Percentiles rank a stretch among this genome's conserved stretches.
These are phyloP conservation scores for Pythium sp. DNA, from an alignment of 352 stramenopile genomes.

Conservation along the genomic window DNA sequence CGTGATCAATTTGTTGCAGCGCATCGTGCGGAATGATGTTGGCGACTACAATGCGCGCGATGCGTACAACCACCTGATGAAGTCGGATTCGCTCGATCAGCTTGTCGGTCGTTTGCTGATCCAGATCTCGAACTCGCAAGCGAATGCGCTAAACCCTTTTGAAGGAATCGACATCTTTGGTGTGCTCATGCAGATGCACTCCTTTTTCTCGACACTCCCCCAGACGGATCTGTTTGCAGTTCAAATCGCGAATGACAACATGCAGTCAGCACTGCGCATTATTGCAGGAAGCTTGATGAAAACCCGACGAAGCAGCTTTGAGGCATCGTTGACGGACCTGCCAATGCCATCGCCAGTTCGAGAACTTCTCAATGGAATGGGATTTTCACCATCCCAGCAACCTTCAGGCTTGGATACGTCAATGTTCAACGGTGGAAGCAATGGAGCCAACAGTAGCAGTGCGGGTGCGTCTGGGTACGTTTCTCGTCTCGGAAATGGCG, in stretches of 20 bases:
- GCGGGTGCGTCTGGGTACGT: slow-evolving; percentile 3
- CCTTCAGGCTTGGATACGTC: slow-evolving; percentile 19
- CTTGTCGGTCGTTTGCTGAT: slow-evolving; percentile 69
- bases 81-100: slow-evolving; percentile 78
- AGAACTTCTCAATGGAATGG: slow-evolving; percentile 44
- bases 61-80: slow-evolving; percentile 65
- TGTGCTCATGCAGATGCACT: slow-evolving; percentile 86
- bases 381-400: slow-evolving; percentile 23
- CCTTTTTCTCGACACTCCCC: slow-evolving; percentile 76
- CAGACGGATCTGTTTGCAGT: slow-evolving; percentile 60
- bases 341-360: slow-evolving; percentile 52
- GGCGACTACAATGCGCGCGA: slow-evolving; percentile 77
- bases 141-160: slow-evolving; percentile 59
- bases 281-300: slow-evolving; percentile 65
- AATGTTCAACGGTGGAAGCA: slow-evolving; percentile 19
- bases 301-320: slow-evolving; percentile 46
- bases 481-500: slow-evolving; percentile 8
- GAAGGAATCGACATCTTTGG: slow-evolving; percentile 79
- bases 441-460: slow-evolving; percentile 5
- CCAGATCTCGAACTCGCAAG: slow-evolving; percentile 58
- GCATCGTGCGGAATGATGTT: slow-evolving; percentile 76
- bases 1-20: slow-evolving; percentile 76
- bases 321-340: slow-evolving; percentile 58
- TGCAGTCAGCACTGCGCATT: slow-evolving; percentile 64
- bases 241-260: slow-evolving; percentile 74